A percentile compares a stretch with the other conserved stretches of the same genome.
phyloP scores from a whole-genome alignment of 805 yeast genomes.

The Lachancea lanzarotensis region DNA sequence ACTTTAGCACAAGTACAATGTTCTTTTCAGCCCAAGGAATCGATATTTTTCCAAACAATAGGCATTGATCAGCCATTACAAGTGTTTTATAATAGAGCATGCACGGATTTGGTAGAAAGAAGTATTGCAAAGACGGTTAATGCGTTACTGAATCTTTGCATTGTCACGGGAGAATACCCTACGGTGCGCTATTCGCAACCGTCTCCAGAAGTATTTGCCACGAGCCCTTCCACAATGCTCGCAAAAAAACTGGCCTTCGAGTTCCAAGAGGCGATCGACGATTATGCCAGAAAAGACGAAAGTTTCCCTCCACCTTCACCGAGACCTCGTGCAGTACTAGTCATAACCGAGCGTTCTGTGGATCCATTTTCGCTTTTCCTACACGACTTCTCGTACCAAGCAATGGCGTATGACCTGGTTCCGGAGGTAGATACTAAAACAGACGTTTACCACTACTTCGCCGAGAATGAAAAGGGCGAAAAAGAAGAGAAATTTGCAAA shows the following conservation, averaged over 20 bases:
- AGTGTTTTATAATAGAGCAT: constrained; percentile 59
- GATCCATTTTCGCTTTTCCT: constrained; percentile 78
- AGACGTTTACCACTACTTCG: constrained; percentile 45
- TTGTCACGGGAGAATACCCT: constrained; percentile 83
- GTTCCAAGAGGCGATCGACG: constrained; percentile 66
- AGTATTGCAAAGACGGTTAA: constrained; percentile 56
- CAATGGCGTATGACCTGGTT: constrained; percentile 77
- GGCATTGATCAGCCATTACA: constrained; percentile 59
- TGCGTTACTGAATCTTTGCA: constrained; percentile 64
- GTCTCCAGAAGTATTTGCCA: constrained; percentile 42
- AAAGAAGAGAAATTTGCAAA: constrained; percentile 40
- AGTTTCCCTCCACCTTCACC: constrained; percentile 55
- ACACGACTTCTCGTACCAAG: constrained; percentile 88
- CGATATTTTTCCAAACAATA: constrained; percentile 60
- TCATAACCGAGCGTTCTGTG: constrained; percentile 76
- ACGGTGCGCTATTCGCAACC: constrained; percentile 62
- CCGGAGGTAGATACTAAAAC: constrained; percentile 38
- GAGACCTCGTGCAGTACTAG: constrained; percentile 64
- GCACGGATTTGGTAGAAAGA: constrained; percentile 52
- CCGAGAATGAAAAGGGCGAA: constrained; percentile 48
- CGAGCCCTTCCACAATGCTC: constrained; percentile 49
- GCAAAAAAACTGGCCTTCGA: constrained; percentile 66
- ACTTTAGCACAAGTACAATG: constrained; percentile 40
- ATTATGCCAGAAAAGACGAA: constrained; percentile 61
- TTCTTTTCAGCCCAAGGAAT: constrained; percentile 59